Percentiles rank a stretch among this genome's conserved stretches.
Conservation (phyloP, 2,329 filamentous ascomycete genomes). For the Aspergillus oerlinghausenensis region DNA sequence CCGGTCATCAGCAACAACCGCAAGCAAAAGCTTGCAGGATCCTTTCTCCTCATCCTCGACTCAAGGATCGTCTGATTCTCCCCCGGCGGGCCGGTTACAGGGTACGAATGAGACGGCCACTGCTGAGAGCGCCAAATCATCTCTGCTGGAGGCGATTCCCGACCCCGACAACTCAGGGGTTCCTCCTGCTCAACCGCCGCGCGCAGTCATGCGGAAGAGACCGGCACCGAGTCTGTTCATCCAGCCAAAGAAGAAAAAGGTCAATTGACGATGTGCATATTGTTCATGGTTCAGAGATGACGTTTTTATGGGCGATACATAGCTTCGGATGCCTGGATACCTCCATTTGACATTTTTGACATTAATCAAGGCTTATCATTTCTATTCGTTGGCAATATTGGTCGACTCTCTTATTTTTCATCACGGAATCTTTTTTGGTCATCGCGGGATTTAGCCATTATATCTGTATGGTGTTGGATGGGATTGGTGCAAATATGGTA, state of each 20-base stretch:
- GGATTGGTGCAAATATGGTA: not conserved
- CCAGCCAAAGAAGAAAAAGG: slow-evolving; percentile 26
- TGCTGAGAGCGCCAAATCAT: not conserved
- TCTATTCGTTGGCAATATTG: not conserved
- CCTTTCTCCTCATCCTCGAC: slow-evolving; percentile 1
- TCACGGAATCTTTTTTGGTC: not conserved
- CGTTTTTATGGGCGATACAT: not conserved
- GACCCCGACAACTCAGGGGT: slow-evolving; percentile 7
- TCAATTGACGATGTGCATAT: slow-evolving; percentile 11
- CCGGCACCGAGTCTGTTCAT: slow-evolving; percentile 29
- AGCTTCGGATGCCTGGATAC: not conserved
- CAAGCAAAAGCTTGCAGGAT: not conserved
- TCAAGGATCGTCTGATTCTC: slow-evolving; percentile 1
- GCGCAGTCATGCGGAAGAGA: slow-evolving; percentile 25
- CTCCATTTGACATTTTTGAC: not conserved
- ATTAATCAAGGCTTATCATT: not conserved
- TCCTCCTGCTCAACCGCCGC: slow-evolving; percentile 13
- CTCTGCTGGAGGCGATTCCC: slow-evolving; percentile 2
- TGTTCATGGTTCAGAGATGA: not conserved
- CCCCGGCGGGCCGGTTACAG: not conserved
- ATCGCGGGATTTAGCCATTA: not conserved
- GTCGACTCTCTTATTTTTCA: not conserved
- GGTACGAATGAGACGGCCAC: not conserved
- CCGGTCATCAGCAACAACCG: not conserved
- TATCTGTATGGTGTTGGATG: not conserved